Base-by-base conservation (phyloP, 768 basidiomycete species). In the Leccinum variicolor region DNA sequence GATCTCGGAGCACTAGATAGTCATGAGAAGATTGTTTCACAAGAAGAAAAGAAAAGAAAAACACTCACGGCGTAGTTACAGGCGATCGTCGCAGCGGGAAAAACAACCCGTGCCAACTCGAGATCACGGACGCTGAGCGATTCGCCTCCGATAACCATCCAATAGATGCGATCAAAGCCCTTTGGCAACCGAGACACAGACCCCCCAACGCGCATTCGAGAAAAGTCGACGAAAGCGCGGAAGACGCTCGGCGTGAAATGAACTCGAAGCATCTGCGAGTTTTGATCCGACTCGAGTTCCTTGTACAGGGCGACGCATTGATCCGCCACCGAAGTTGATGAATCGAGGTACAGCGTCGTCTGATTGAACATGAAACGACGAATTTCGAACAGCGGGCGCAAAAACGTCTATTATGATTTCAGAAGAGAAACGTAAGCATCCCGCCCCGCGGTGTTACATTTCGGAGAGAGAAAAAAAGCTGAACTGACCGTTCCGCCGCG, bases 101-200 rank as follows among this genome's bases (percentile, higher is more conserved):
- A 71, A 33, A 58, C 23, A 3, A 29, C 25, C 13, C 66, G 62
- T 7, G 70, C 70, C 39, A 70, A 53, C 33, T 71, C 65, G 46
- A 70, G 59, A 52, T 70, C 69, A 26, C 57, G 58, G 39, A 59
- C 33, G 19, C 62, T 66, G 47, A 69, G 61, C 8, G 65, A 69
- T 62, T 70, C 68, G 3, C 70, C 70, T 13, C 70, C 64, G n/a
- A 70, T 71, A 23, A 71, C 66, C 69, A 71, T 71, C 69, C 70
- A 71, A 54, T 71, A 70, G 21, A 70, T 48, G 25, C 69, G 66
- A 11, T 62, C 62, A 43, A 67, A 71, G 9, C 67, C 67, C 6
- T 53, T 47, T 19, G 67, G 63, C 0, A 66, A 46, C 8, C 43
- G 41, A 41, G n/a, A n/a, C 41, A 11, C 29, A 15, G 65, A 60